These are phyloP conservation scores for Camillea tinctor DNA, from an alignment of 2,329 filamentous ascomycete genomes.

Conservation along the genomic window DNA sequence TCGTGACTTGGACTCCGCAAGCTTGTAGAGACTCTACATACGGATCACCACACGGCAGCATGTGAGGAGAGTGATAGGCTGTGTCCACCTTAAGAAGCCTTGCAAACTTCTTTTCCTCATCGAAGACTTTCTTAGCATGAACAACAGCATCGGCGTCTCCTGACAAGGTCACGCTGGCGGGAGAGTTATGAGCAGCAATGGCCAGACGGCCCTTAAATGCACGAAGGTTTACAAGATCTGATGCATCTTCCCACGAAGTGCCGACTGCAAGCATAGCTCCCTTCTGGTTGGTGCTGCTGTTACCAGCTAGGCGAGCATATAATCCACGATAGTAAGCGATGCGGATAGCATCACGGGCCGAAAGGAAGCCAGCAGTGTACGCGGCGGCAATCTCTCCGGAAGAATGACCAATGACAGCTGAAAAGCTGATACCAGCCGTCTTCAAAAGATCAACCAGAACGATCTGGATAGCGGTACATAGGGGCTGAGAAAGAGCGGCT, in stretches of 20 bases:
- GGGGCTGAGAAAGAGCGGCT: constrained; percentile 30
- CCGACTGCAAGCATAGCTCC: constrained; percentile 51
- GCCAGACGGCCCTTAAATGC: constrained; percentile 28
- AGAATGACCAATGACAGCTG: constrained; percentile 23
- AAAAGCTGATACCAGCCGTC: constrained; percentile 8
- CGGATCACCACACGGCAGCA: constrained; percentile 24
- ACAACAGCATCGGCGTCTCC: constrained; percentile 33
- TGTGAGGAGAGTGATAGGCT: constrained; percentile 43
- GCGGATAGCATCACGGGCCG: constrained; percentile 40
- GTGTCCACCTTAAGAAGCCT: constrained; percentile 36
- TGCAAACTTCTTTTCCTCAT: constrained; percentile 27
- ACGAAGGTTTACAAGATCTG: constrained; percentile 17
- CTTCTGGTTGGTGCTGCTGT: not conserved
- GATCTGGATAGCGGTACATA: constrained; percentile 26
- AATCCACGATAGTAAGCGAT: constrained; percentile 47
- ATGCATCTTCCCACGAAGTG: constrained; percentile 35
- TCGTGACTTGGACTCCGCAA: constrained; percentile 7
- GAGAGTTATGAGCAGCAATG: constrained; percentile 37
- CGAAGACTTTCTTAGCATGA: constrained; percentile 19
- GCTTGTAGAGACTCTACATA: constrained; percentile 13
- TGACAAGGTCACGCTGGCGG: constrained; percentile 37
- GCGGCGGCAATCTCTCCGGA: constrained; percentile 46
- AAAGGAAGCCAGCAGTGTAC: constrained; percentile 46
- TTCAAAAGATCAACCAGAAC: constrained; percentile 17
- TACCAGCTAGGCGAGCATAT: constrained; percentile 21